A percentile compares a stretch with the other conserved stretches of the same genome.
These are phyloP conservation scores for Exobasidium rhododendri DNA, from an alignment of 1,284 basidiomycete genomes.

Conservation along the genomic window DNA sequence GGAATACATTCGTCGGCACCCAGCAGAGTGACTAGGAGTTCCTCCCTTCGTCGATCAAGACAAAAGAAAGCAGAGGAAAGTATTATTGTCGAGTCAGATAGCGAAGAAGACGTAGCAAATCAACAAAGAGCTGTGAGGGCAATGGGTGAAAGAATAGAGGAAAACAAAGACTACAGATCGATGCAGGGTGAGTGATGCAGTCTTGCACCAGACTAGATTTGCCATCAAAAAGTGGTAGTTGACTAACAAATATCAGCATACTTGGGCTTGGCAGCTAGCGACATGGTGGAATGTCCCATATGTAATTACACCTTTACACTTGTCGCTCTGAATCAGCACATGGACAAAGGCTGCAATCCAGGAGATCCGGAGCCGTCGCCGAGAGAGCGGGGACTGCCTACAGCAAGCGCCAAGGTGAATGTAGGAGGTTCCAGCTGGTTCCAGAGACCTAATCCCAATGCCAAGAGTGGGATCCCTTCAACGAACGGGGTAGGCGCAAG, in stretches of 20 bases:
- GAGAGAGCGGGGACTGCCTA: slow-evolving; percentile 24
- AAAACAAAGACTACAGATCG: not conserved
- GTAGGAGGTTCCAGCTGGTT: slow-evolving; percentile 3
- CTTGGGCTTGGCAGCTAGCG: slow-evolving; percentile 17
- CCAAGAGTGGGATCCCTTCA: not conserved
- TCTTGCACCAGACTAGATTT: not conserved
- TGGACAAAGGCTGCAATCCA: slow-evolving; percentile 34
- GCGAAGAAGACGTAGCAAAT: not conserved
- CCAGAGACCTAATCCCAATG: not conserved
- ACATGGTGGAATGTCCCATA: slow-evolving; percentile 40
- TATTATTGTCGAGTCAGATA: not conserved
- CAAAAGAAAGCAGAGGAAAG: not conserved
- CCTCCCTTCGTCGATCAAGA: not conserved
- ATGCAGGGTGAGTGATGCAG: not conserved
- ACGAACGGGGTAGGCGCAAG: not conserved
- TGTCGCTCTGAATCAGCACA: slow-evolving; percentile 39
- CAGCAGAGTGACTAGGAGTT: not conserved
- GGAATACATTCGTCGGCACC: too few species aligned
- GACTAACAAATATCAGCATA: too few species aligned
- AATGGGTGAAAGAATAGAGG: not conserved
- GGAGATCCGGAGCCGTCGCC: slow-evolving; percentile 31
- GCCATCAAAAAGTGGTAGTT: not conserved
- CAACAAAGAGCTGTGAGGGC: not conserved
- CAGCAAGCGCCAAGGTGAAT: slow-evolving; percentile 4
- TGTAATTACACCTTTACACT: slow-evolving; percentile 39